Evolutionary conservation across 192 early-diverging fungal species (phyloP), one percentile per base, ranked within the genome.

Genomic region (Coemansia interrupta): DNA sequence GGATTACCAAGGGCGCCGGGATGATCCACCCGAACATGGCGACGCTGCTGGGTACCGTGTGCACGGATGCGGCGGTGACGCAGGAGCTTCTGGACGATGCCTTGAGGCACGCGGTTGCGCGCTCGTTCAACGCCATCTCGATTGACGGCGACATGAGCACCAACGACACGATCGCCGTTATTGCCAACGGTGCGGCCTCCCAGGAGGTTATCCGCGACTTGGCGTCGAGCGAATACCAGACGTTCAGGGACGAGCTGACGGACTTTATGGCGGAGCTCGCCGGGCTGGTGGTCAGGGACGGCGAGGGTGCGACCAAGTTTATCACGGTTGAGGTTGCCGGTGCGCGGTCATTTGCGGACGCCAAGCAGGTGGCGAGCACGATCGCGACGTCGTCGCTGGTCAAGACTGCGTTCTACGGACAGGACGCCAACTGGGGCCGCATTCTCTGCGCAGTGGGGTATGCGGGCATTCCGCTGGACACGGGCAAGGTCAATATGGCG

Each of bases 1-100:
- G 96, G 15, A 94, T 95, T 72, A 86, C 87, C 18, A 98, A 98
- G 80, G 96, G 96, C 32, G 96, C 96, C 5, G 96, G 96, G 10
- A 96, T 95, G 96, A 95, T 98, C 54, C 96, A 98, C 66, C 96
- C 96, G 11, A 92, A 96, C 73, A 98, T 98, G 96, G 96, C 94
- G 13, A 98, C 96, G 7, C 74, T 98, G 61, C 81, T 98, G 32
- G 87, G 87, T 8, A 86, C 87, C 14, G 78, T 96, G 12, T 91
- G 92, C 47, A 98, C 96, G 0, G 96, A 98, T 73, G 81, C 84
- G 7, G 61, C 82, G 11, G 76, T 98, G 8, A 64, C 82, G 2
- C 80, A 85, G 22, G 41, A 56, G n/a, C 73, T 84, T 32, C 79
- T 96, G 26, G 83, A 89, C 41, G 63, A 72, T 13, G 92, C 96